Evolutionary conservation across 306 rosid species (phyloP).

Genomic region (Hippophae rhamnoides): DNA sequence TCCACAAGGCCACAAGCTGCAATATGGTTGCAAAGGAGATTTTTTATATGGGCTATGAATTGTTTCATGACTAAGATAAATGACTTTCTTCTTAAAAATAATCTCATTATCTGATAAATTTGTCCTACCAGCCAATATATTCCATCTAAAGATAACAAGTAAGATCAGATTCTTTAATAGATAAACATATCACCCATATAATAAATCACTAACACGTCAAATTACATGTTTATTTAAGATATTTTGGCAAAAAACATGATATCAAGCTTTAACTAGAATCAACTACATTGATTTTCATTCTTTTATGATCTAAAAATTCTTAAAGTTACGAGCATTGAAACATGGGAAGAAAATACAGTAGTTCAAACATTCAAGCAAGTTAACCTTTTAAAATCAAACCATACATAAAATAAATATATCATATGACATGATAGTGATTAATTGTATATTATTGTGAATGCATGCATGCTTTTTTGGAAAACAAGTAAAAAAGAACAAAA

Average conservation of each 20-base stretch:
- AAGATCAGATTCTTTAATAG: not conserved
- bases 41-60: too few relatives aligned
- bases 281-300: conserved; percentile 7
- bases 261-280: conserved; percentile 11
- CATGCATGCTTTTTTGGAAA: not conserved
- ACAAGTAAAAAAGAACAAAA: not conserved
- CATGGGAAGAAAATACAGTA: not conserved
- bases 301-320: not conserved
- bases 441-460: not conserved
- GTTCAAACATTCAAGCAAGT: not conserved
- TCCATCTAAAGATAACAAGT: not conserved
- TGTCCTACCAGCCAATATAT: not conserved
- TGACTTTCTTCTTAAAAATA: not conserved
- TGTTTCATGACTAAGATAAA: too few relatives aligned
- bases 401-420: conserved; percentile 13
- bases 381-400: not conserved
- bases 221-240: conserved; percentile 13
- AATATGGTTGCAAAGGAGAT: too few relatives aligned
- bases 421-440: conserved; percentile 16
- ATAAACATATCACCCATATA: conserved; percentile 9
- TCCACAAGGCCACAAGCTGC: too few relatives aligned
- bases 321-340: not conserved
- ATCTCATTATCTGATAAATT: not conserved
- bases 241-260: not conserved
- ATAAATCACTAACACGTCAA: conserved; percentile 18